Evolutionary conservation across 441 rosid genomes (phyloP), one percentile per base, ranked within the genome.

Genomic region (Erodium chrysanthum): DNA sequence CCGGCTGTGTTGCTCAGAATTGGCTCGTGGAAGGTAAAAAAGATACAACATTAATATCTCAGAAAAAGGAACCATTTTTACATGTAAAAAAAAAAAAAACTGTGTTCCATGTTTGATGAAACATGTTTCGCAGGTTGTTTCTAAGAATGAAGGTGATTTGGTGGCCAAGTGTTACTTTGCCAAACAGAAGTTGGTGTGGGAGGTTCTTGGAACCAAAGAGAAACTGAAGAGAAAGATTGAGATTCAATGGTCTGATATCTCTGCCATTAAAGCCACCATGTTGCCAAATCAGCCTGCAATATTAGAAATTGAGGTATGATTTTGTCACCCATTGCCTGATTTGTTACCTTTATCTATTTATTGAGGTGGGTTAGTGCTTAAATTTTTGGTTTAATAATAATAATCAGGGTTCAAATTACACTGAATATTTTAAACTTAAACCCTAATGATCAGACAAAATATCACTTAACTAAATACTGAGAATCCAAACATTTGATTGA

Each of bases 161-260:
- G 81, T 83, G 66, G 91, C 80, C 15, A 86, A 86, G 75, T 83
- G 81, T 33, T 86, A 84, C 40, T 84, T 68, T 64, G 84, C 87
- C 0, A 82, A 83, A 23, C 74, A 44, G 29, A 86, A 79, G 58
- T 65, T 86, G 72, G 87, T 84, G 8, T 82, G 86, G 91, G 91
- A 86, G 35, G 35, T 82, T 22, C 70, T 84, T 22, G 78, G 76
- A 17, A 62, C 60, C 5, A 69, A 76, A 1, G 70, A 76, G 79
- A 84, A 84, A 59, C 73, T 68, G 18, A 86, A 74, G 70, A 69
- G 66, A 15, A 29, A 29, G 33, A 29, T 29, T 29, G 33, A 29
- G 33, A 29, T 29, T 29, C 33, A 29, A 29, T 29, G 91, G 91
- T 66, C 74, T 66, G 87, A 86, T 60, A 80, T 86, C 7, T 61